phyloP scores from a whole-genome alignment of 2,329 filamentous ascomycete species.

The Bipolaris sorokiniana region DNA sequence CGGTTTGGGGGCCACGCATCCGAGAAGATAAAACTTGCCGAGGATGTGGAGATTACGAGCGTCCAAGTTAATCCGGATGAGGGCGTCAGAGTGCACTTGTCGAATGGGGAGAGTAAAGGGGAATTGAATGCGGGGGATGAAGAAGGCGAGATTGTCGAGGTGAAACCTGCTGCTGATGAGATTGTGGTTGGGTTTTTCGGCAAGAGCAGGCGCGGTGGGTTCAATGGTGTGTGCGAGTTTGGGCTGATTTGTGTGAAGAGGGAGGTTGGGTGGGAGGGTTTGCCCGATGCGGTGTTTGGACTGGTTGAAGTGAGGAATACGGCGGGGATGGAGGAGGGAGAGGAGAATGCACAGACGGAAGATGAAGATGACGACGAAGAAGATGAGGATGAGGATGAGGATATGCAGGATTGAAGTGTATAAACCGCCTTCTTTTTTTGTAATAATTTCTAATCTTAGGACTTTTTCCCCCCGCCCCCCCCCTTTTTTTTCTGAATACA shows the following conservation, averaged over 20 bases:
- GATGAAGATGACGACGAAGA: not conserved
- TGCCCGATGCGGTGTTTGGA: slow-evolving; percentile 52
- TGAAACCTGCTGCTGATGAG: slow-evolving; percentile 46
- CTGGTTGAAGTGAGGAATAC: slow-evolving; percentile 53
- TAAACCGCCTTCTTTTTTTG: too few relatives aligned
- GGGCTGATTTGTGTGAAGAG: slow-evolving; percentile 57
- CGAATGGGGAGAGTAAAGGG: slow-evolving; percentile 39
- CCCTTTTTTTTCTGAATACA: not conserved
- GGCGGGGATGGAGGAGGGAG: slow-evolving; percentile 11
- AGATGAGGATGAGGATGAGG: not conserved
- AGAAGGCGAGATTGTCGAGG: slow-evolving; percentile 19
- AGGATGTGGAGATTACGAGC: slow-evolving; percentile 37
- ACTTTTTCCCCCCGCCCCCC: too few relatives aligned
- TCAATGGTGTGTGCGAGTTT: slow-evolving; percentile 48
- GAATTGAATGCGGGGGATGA: slow-evolving; percentile 33
- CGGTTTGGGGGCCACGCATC: slow-evolving; percentile 44
- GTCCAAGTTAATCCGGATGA: slow-evolving; percentile 35
- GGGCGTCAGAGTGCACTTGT: slow-evolving; percentile 42
- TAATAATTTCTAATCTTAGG: too few relatives aligned
- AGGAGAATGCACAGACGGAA: not conserved
- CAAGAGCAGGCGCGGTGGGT: slow-evolving; percentile 36
- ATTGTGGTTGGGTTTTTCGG: slow-evolving; percentile 58
- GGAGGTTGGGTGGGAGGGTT: slow-evolving; percentile 47
- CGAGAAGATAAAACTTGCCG: slow-evolving; percentile 35
- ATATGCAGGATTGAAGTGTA: not conserved